Percentiles rank a stretch among this genome's conserved stretches.
phyloP scores from a whole-genome alignment of 768 basidiomycete genomes.

The Pisolithus microcarpus region DNA sequence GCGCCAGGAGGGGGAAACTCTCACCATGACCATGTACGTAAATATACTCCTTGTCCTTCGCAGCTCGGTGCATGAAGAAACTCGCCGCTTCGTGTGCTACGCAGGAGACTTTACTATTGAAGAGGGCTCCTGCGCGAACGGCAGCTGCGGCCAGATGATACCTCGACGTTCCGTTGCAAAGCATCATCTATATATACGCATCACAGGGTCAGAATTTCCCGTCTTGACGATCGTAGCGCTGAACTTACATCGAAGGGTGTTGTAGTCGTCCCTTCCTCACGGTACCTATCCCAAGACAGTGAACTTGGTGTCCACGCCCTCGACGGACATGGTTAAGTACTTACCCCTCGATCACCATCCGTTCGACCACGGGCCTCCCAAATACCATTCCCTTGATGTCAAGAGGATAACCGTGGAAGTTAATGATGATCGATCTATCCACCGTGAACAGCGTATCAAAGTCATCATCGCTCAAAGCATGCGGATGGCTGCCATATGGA shows the following conservation, averaged over 20 bases:
- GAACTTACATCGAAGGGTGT: slow-evolving; percentile 66
- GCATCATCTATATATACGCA: slow-evolving; percentile 77
- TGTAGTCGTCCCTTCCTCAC: slow-evolving; percentile 74
- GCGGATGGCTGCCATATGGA: slow-evolving; percentile 64
- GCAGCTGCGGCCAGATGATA: slow-evolving; percentile 60
- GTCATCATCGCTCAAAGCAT: slow-evolving; percentile 52
- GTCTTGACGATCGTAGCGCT: not conserved
- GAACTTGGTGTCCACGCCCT: slow-evolving; percentile 1
- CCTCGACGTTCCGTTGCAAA: slow-evolving; percentile 60
- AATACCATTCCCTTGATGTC: slow-evolving; percentile 63
- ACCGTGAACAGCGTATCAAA: slow-evolving; percentile 69
- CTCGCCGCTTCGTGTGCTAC: slow-evolving; percentile 52
- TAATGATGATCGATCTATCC: slow-evolving; percentile 65
- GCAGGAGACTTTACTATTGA: slow-evolving; percentile 49
- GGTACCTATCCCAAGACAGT: slow-evolving; percentile 32
- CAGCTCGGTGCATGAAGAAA: slow-evolving; percentile 50
- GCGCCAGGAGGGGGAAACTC: not conserved
- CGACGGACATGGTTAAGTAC: slow-evolving; percentile 5
- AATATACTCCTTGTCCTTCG: slow-evolving; percentile 58
- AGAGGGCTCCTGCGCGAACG: slow-evolving; percentile 45
- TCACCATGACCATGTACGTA: slow-evolving; percentile 51
- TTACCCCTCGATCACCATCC: slow-evolving; percentile 50
- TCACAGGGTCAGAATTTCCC: not conserved
- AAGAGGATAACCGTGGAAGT: slow-evolving; percentile 78
- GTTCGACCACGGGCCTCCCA: slow-evolving; percentile 42